phyloP scores from a whole-genome alignment of 129 eudicot genomes.

The Deinandra increscens region DNA sequence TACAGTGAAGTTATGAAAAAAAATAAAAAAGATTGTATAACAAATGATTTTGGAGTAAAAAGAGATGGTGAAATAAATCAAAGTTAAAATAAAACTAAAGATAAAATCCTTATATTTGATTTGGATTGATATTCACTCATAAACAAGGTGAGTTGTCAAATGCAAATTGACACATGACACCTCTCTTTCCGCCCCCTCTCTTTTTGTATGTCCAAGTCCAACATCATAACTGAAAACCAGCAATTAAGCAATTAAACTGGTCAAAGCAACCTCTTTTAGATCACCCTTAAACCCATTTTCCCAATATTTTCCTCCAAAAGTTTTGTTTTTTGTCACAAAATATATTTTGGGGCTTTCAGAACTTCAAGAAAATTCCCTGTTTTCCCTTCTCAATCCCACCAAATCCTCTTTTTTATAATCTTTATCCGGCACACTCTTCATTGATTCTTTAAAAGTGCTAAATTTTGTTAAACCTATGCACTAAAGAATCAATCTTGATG shows the following conservation, averaged over 20 bases:
- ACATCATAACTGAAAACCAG: constrained; percentile 36
- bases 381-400: constrained; percentile 3
- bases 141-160: constrained; percentile 52
- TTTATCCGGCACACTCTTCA: constrained; percentile 17
- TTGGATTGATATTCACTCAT: constrained; percentile 30
- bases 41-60: background rate
- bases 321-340: constrained; percentile 14
- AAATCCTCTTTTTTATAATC: constrained; percentile 15
- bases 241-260: constrained; percentile 22
- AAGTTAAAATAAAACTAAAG: background rate
- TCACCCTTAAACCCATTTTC: constrained; percentile 19
- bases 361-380: constrained; percentile 33
- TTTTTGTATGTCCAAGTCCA: constrained; percentile 27
- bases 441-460: constrained; percentile 28
- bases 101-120: background rate
- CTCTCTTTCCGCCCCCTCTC: constrained; percentile 3
- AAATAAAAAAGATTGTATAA: too few species aligned
- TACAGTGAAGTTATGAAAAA: too few species aligned
- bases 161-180: constrained; percentile 45
- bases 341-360: constrained; percentile 12
- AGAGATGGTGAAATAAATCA: too few species aligned
- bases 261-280: constrained; percentile 27
- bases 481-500: constrained; percentile 29
- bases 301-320: constrained; percentile 15
- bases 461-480: background rate